Conservation (phyloP, 225 moss, liverwort and hornwort genomes). For the Climacium dendroides region DNA sequence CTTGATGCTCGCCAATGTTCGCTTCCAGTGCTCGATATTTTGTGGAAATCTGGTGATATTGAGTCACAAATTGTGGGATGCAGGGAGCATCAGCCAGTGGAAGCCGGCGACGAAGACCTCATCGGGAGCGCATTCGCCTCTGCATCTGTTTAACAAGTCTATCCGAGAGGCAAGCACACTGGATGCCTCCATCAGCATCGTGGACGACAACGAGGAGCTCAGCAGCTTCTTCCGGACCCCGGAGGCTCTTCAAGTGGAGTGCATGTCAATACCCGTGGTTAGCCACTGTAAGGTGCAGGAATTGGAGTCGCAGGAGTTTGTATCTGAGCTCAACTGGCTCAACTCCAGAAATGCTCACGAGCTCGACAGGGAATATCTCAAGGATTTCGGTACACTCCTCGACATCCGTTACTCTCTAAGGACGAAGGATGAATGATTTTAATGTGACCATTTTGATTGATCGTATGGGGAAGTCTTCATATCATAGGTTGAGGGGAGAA, state of each 20-base stretch:
- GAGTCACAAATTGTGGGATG: neutral
- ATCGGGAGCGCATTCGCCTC: slow-evolving; percentile 18
- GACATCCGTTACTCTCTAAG: neutral
- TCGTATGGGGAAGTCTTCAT: too few species aligned
- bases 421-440: neutral
- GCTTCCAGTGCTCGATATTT: neutral
- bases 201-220: slow-evolving; percentile 26
- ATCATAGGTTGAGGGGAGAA: neutral
- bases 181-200: neutral
- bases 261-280: neutral
- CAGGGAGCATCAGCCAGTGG: slow-evolving; percentile 10
- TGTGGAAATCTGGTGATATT: neutral
- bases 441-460: neutral
- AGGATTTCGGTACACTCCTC: neutral
- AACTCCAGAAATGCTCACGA: neutral
- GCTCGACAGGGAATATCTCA: neutral
- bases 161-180: neutral
- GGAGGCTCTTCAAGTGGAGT: slow-evolving; percentile 3
- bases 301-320: neutral
- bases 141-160: slow-evolving; percentile 27
- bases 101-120: neutral
- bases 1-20: neutral
- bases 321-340: neutral
- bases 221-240: slow-evolving; percentile 13
- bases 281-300: neutral